Base-by-base conservation (phyloP, 192 early-diverging fungal genomes). In the Backusella tarrabulga region DNA sequence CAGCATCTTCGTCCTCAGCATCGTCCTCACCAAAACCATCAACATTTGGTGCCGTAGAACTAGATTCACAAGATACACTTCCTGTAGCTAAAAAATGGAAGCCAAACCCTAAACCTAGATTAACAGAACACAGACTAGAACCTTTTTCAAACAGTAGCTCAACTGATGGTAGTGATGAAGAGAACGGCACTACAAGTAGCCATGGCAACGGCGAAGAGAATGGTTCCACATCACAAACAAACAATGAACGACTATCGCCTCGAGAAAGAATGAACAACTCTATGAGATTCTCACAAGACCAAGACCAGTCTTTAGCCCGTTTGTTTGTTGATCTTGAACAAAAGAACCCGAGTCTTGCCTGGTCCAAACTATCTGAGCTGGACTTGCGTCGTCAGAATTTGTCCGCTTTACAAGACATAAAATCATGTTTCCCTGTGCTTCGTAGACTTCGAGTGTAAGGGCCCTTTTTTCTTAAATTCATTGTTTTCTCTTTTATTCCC, bases 361-460 rank as follows among this genome's bases (percentile, higher is more conserved):
- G 71, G 71, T 46, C n/a, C 9, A 23, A 44, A 5, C 26, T 72
- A 44, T 44, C 35, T 14, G 26, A 26, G 1, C 46, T 72, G 41
- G 41, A 72, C 32, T 50, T 72, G 15, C 41, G 71, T 32, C 40
- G 71, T 0, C 40, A 41, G 26, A 72, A 34, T 50, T 8, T 72
- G 34, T 23, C 29, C 0, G 15, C 6, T 19, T 72, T 72, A 44
- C 41, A 72, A 46, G 26, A 50, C 23, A 35, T 70, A 3, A 21
- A 40, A 17, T 41, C 71, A 19, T 72, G 40, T n/a, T 72, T 72
- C 34, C 71, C 71, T 7, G 29, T 50, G 7, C 42, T 72, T 40
- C 40, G 42, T 6, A 72, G 15, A 72, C 71, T 72, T 34, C 21
- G n/a, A 23, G 29, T 72, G 71, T 50, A 72, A 72, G 40, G 32